Evolutionary conservation across 768 basidiomycete species (phyloP), one percentile per base, ranked within the genome.

Genomic region (Hortiboletus campestris): DNA sequence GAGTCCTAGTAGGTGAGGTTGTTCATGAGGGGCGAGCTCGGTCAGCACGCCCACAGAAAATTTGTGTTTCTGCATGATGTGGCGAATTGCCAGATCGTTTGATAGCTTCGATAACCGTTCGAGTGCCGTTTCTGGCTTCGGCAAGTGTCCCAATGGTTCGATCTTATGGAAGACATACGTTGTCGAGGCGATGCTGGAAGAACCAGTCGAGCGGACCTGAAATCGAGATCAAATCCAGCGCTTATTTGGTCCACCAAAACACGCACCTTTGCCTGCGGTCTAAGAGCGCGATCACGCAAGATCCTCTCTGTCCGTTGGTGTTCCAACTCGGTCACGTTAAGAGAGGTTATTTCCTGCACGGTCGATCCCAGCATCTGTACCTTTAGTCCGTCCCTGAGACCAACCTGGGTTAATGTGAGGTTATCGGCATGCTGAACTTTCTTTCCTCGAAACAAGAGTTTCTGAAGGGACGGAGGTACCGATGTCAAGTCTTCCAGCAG

Each of bases 11-110:
- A 91, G 69, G 29, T 81, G 74, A 7, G 88, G 88, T 54, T 86
- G 79, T 64, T 90, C 88, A 54, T 88, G 88, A 0, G 89, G 89
- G 16, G 88, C 88, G 17, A 91, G 81, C 69, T 91, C 89, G 2
- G 88, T 90, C 42, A 91, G 74, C 3, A 86, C 57, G 0, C 84
- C 84, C 6, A 91, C 87, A 1, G 82, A 76, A 60, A 89, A 84
- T 55, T 82, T 67, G 68, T 91, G 88, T 57, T 75, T 76, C 58
- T 78, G 80, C 89, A 91, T 90, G 53, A 91, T 67, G 65, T 88
- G 82, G 20, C 69, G 74, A 45, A 90, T 86, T 0, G 86, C 88
- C 6, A 84, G 83, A 62, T 92, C 89, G n/a, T 80, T 74, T 10
- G 89, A 76, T 3, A 91, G 75, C 47, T 78, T 82, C 12, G 72